A percentile compares a stretch with the other conserved stretches of the same genome.
Conservation (phyloP, 306 rosid genomes). For the Citrullus mucosospermus region DNA sequence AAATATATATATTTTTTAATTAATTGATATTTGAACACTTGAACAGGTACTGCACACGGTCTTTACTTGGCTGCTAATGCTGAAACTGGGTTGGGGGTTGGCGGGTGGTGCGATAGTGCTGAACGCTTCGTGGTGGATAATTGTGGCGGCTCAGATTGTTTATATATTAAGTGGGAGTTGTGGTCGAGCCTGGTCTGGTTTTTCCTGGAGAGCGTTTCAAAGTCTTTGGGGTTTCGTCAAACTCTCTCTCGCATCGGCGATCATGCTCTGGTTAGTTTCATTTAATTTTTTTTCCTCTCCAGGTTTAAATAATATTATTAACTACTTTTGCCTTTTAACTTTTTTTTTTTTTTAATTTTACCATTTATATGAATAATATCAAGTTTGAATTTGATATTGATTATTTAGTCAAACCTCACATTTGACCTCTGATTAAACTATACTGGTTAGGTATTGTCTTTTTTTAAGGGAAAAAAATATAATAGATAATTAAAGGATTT, state of each 20-base stretch:
- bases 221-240: conserved; percentile 58
- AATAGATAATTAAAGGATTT: background rate
- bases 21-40: background rate
- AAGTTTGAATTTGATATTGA: background rate
- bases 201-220: conserved; percentile 54
- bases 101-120: conserved; percentile 67
- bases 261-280: conserved; percentile 60
- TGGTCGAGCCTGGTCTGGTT: conserved; percentile 68
- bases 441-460: background rate
- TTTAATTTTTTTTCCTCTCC: no score
- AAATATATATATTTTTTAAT: no score
- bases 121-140: conserved; percentile 64
- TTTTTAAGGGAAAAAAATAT: background rate
- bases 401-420: background rate
- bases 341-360: background rate
- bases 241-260: conserved; percentile 62
- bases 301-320: no score
- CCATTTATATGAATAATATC: background rate
- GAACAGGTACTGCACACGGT: conserved; percentile 26
- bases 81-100: conserved; percentile 50
- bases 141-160: conserved; percentile 43
- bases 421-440: background rate
- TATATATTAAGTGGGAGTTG: conserved; percentile 52
- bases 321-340: background rate
- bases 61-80: conserved; percentile 64